Percentiles rank a stretch among this genome's conserved stretches.
These are phyloP conservation scores for Rhizoclosmatium globosum DNA, from an alignment of 192 early-diverging fungal genomes.

Conservation along the genomic window DNA sequence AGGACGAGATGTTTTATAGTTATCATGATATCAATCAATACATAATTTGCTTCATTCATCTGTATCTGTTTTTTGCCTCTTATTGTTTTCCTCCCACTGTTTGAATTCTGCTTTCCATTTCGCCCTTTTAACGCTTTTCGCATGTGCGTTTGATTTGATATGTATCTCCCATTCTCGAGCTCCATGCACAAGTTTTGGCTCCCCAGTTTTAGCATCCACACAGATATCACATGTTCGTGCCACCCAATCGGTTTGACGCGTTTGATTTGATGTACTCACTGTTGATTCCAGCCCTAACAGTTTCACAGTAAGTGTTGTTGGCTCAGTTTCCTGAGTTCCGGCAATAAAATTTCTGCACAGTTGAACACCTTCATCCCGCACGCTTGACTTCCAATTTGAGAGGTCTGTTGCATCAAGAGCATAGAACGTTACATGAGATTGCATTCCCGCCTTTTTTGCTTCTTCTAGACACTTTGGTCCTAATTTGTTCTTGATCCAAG, in stretches of 20 bases:
- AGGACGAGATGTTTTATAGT: constrained; percentile 42
- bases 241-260: constrained; percentile 58
- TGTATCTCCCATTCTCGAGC: constrained; percentile 80
- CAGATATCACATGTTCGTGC: constrained; percentile 78
- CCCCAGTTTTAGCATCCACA: constrained; percentile 47
- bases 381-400: constrained; percentile 62
- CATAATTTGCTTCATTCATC: no score
- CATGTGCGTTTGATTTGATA: constrained; percentile 70
- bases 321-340: not conserved
- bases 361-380: constrained; percentile 51
- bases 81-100: constrained; percentile 13
- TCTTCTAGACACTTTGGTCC: constrained; percentile 26
- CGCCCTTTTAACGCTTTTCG: constrained; percentile 36
- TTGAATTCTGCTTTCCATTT: constrained; percentile 6
- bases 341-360: not conserved
- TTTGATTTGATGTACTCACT: not conserved
- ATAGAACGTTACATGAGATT: constrained; percentile 22
- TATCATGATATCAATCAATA: not conserved
- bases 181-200: constrained; percentile 69
- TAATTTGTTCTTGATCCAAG: constrained; percentile 85
- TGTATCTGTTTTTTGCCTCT: not conserved
- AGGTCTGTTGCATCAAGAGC: constrained; percentile 74
- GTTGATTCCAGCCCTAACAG: not conserved
- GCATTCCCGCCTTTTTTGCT: not conserved
- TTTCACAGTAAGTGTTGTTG: not conserved